phyloP scores from a whole-genome alignment of 495 filamentous ascomycete genomes.

The Achaetomiella virescens region DNA sequence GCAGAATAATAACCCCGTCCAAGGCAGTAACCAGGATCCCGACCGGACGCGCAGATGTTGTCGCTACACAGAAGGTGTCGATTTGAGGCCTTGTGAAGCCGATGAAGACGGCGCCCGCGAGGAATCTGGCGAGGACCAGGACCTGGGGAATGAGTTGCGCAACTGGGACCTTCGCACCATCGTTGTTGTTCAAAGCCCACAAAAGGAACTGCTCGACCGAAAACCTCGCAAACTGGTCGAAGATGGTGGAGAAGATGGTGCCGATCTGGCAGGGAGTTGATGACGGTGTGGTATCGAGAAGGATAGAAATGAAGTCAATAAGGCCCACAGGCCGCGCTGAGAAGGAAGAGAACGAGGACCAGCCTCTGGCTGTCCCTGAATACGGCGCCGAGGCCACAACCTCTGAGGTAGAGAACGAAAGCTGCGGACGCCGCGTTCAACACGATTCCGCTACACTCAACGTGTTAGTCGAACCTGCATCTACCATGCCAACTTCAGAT shows the following conservation, averaged over 20 bases:
- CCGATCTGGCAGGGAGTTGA: slow-evolving; percentile 43
- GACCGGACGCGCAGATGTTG: slow-evolving; percentile 39
- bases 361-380: slow-evolving; percentile 56
- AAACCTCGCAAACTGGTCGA: slow-evolving; percentile 48
- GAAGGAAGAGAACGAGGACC: slow-evolving; percentile 52
- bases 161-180: slow-evolving; percentile 25
- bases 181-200: slow-evolving; percentile 39
- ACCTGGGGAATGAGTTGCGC: slow-evolving; percentile 34
- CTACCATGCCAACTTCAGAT: not conserved
- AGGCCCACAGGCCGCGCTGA: slow-evolving; percentile 49
- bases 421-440: slow-evolving; percentile 47
- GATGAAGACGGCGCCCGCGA: slow-evolving; percentile 43
- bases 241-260: slow-evolving; percentile 42
- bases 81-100: slow-evolving; percentile 46
- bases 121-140: slow-evolving; percentile 39
- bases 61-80: slow-evolving; percentile 44
- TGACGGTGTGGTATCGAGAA: slow-evolving; percentile 37
- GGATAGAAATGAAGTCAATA: slow-evolving; percentile 41
- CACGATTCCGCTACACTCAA: slow-evolving; percentile 40
- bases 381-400: slow-evolving; percentile 39
- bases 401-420: slow-evolving; percentile 45
- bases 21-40: slow-evolving; percentile 38
- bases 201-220: slow-evolving; percentile 47
- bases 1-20: slow-evolving; percentile 40
- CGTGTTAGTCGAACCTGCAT: not conserved